phyloP scores from a whole-genome alignment of 2,329 filamentous ascomycete genomes.

The Fusarium nygamai region DNA sequence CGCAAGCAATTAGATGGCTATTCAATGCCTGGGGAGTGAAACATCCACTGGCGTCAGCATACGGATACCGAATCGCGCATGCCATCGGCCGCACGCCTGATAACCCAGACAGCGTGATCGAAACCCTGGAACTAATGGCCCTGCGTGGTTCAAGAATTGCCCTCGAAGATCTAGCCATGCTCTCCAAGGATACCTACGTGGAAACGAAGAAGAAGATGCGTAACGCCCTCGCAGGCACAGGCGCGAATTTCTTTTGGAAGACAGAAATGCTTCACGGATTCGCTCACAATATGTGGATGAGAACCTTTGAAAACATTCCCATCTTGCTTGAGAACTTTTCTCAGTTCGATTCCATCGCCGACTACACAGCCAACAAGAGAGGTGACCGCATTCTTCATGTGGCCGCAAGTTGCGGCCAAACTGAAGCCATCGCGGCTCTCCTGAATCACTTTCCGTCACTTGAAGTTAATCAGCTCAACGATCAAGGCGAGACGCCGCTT shows the following conservation, averaged over 20 bases:
- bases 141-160: background rate
- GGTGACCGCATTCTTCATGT: background rate
- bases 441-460: background rate
- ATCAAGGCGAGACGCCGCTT: background rate
- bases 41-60: background rate
- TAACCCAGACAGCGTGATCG: background rate
- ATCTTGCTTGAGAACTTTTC: background rate
- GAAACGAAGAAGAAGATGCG: background rate
- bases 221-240: background rate
- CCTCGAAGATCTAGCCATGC: background rate
- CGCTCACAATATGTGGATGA: background rate
- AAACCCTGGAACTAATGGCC: background rate
- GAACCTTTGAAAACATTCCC: background rate
- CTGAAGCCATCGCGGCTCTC: background rate
- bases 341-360: background rate
- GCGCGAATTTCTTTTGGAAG: background rate
- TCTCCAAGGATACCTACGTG: background rate
- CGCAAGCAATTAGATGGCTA: background rate
- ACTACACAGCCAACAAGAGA: background rate
- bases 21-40: background rate
- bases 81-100: background rate
- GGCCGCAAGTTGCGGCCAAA: background rate
- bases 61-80: background rate
- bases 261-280: background rate
- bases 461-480: background rate